A percentile compares a stretch with the other conserved stretches of the same genome.
Evolutionary conservation across 768 basidiomycete genomes (phyloP).

Genomic region (Podaxis sp.): DNA sequence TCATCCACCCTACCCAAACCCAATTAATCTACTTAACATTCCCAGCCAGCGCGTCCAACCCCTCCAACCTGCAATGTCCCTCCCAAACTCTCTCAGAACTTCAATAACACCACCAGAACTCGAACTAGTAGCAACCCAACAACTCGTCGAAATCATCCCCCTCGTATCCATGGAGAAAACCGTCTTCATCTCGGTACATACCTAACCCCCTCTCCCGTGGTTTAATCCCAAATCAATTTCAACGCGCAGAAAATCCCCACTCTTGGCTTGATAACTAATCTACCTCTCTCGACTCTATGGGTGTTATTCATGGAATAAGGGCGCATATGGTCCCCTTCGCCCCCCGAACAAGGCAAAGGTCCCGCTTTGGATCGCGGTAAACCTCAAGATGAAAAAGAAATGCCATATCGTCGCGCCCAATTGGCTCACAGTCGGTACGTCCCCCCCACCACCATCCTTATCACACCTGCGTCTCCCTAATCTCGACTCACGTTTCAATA

Average conservation of each 20-base stretch:
- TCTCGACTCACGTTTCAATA: constrained; percentile 23
- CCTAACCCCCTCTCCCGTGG: constrained; percentile 9
- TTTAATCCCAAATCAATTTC: constrained; percentile 17
- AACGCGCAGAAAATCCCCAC: not conserved
- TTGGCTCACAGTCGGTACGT: constrained; percentile 86
- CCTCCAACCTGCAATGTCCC: not conserved
- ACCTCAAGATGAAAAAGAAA: constrained; percentile 91
- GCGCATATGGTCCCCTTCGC: constrained; percentile 87
- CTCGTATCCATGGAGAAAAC: constrained; percentile 88
- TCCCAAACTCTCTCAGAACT: constrained; percentile 3
- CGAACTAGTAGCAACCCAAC: constrained; percentile 62
- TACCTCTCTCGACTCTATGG: not conserved
- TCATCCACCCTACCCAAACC: not conserved
- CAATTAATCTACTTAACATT: too few relatives aligned
- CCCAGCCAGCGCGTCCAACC: too few relatives aligned
- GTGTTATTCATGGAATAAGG: constrained; percentile 37
- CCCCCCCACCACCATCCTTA: not conserved
- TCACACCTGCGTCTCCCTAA: not conserved
- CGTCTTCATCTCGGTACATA: constrained; percentile 80
- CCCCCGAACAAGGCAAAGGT: constrained; percentile 82
- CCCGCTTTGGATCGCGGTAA: constrained; percentile 96
- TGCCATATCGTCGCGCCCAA: constrained; percentile 88
- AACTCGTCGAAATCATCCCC: constrained; percentile 82
- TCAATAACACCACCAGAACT: constrained; percentile 14
- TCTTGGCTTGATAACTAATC: not conserved